Evolutionary conservation across 805 yeast species (phyloP), one percentile per base, ranked within the genome.

Genomic region (Cyberlindnera maclurae): DNA sequence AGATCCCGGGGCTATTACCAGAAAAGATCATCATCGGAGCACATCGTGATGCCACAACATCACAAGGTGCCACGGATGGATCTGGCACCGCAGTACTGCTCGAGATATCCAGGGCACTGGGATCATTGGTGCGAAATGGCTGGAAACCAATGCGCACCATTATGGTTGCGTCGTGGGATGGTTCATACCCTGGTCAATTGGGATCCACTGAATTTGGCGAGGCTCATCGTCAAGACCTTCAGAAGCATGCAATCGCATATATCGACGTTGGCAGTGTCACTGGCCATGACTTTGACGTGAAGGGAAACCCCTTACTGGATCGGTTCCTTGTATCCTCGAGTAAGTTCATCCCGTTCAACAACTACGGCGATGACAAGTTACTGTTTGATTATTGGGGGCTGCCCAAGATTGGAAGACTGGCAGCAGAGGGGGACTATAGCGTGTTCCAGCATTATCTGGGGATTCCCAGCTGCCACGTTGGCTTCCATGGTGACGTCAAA

Each of bases 131-230:
- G 7, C 56, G 64, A 33, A 54, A 60, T 5, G 82, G 82, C 2
- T 85, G 89, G 89, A 73, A 70, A 51, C 94, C 94, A 10, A 57
- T 73, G 36, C 65, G 93, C 51, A 75, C 88, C 0, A 78, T 86
- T 17, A 67, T 75, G 38, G 65, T 86, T 33, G 80, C 81, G 0
- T 77, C 84, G 22, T 86, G 88, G 88, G 95, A 86, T 59, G 94
- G 85, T 27, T 88, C 79, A 47, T 86, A 79, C 52, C 73, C 73
- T 45, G 90, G 83, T 0, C 62, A 77, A 39, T 47, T 85, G 24
- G 95, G 95, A 1, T 77, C 88, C 0, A 79, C 93, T 0, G 93
- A 85, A 51, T 82, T 70, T 63, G 87, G 80, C 5, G 90, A 83
- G 55, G 75, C 76, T 34, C 64, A 73, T 38, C 62, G 68, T 3